Percentiles rank a stretch among this genome's conserved stretches.
Conservation (phyloP, 1,284 basidiomycete genomes). For the Boletus semigastroideus region DNA sequence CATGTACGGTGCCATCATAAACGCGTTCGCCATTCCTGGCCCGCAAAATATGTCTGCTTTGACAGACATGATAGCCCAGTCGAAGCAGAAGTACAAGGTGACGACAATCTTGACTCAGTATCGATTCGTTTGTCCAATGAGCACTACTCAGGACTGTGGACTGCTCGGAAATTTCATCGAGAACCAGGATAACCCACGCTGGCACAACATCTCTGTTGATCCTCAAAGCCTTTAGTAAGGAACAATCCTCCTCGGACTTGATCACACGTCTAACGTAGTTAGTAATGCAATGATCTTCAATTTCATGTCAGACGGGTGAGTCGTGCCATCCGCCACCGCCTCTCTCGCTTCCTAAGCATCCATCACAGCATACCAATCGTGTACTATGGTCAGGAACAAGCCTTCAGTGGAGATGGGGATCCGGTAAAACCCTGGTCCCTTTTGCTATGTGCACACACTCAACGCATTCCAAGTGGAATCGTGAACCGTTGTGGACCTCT, state of each 20-base stretch:
- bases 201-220: constrained; percentile 64
- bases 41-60: constrained; percentile 62
- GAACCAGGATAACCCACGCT: constrained; percentile 80
- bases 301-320: constrained; percentile 62
- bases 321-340: constrained; percentile 6
- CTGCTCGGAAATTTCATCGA: constrained; percentile 80
- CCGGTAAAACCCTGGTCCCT: constrained; percentile 42
- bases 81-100: constrained; percentile 53
- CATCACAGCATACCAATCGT: constrained; percentile 63
- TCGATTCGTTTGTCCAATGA: constrained; percentile 44
- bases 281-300: constrained; percentile 68
- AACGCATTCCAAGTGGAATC: constrained; percentile 52
- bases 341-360: constrained; percentile 26
- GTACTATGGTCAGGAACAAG: constrained; percentile 82
- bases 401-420: constrained; percentile 56
- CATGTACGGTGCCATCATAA: constrained; percentile 62
- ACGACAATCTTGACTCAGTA: constrained; percentile 46
- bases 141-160: constrained; percentile 49
- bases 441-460: neutral
- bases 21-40: constrained; percentile 64
- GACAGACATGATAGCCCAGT: constrained; percentile 49
- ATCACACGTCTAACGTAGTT: constrained; percentile 8
- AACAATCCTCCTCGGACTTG: neutral
- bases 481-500: constrained; percentile 76
- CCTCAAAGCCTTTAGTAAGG: constrained; percentile 60